Percentiles rank a stretch among this genome's conserved stretches.
These are phyloP conservation scores for Catunica adiposa DNA, from an alignment of 2,329 filamentous ascomycete species.

Conservation along the genomic window DNA sequence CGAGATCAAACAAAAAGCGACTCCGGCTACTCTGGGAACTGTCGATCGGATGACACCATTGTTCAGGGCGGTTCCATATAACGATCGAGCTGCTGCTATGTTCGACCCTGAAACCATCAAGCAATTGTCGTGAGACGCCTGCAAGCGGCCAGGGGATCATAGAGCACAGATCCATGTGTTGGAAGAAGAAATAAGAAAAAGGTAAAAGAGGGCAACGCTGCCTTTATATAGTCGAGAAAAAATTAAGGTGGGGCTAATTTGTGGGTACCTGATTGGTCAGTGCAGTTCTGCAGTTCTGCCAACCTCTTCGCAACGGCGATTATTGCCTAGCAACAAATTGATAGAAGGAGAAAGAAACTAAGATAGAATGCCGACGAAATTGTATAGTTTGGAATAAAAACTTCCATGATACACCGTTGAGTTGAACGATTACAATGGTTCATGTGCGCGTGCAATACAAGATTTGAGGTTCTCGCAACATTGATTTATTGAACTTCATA, in stretches of 20 bases:
- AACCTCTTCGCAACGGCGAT: not conserved
- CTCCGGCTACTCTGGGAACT: constrained; percentile 54
- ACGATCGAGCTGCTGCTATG: constrained; percentile 70
- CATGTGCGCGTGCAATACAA: no score
- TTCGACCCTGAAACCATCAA: constrained; percentile 37
- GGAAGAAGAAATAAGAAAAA: constrained; percentile 24
- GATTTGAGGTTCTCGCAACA: no score
- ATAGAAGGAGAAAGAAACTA: not conserved
- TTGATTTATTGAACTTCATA: not conserved
- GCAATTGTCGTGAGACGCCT: constrained; percentile 20
- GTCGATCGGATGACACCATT: constrained; percentile 88
- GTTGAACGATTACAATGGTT: no score
- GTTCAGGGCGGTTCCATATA: constrained; percentile 57
- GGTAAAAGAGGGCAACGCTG: constrained; percentile 13
- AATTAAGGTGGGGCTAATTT: not conserved
- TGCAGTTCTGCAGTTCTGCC: not conserved
- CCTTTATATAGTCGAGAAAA: constrained; percentile 7
- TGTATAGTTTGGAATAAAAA: no score
- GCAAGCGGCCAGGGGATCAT: constrained; percentile 45
- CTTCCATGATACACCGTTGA: no score
- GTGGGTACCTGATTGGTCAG: not conserved
- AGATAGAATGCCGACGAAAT: not conserved
- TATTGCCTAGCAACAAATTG: not conserved
- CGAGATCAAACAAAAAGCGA: constrained; percentile 1
- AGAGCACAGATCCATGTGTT: constrained; percentile 69